phyloP scores from a whole-genome alignment of 495 filamentous ascomycete genomes.

The Podospora tetraspora region DNA sequence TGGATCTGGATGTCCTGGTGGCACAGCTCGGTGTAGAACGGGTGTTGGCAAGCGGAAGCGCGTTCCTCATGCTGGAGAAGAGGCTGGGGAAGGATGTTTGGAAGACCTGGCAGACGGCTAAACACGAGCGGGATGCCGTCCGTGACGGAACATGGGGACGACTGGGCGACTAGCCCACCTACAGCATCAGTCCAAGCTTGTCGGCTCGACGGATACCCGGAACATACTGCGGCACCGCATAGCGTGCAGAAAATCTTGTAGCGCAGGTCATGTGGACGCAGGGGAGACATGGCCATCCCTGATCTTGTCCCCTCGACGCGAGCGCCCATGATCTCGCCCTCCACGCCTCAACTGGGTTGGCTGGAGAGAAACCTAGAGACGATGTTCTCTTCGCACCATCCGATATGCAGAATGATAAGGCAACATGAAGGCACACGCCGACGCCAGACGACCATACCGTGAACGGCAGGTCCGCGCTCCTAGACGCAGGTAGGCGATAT shows the following conservation, averaged over 20 bases:
- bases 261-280: not conserved
- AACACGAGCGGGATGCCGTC: constrained; percentile 7
- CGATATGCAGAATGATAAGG: not conserved
- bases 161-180: constrained; percentile 1
- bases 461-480: constrained; percentile 20
- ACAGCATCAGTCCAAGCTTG: not conserved
- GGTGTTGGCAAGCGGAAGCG: not conserved
- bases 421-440: constrained; percentile 6
- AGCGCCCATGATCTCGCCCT: not conserved
- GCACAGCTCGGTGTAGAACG: not conserved
- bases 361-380: not conserved
- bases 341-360: not conserved
- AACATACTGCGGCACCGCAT: not conserved
- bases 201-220: not conserved
- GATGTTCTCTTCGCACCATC: not conserved
- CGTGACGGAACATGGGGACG: constrained; percentile 8
- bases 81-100: constrained; percentile 7
- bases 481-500: constrained; percentile 1
- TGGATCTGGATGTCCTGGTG: constrained; percentile 9
- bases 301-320: not conserved
- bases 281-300: not conserved
- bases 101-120: constrained; percentile 13
- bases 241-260: not conserved
- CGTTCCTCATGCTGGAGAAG: constrained; percentile 1
- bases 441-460: constrained; percentile 18